Evolutionary conservation across 257 asterid species (phyloP).

Genomic region (Nemophila menziesii): DNA sequence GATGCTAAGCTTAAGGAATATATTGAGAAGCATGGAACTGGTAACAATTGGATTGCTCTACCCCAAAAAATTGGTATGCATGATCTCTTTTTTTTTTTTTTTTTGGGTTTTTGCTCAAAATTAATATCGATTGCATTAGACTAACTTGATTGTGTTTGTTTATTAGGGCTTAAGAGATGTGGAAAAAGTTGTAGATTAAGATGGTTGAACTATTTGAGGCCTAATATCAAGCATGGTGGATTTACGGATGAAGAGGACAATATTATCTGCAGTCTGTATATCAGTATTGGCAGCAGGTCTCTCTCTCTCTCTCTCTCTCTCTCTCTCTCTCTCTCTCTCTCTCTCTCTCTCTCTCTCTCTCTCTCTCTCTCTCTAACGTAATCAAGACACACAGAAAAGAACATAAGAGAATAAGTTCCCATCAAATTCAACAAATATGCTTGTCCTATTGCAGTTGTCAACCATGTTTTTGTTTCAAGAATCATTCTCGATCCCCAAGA

Average conservation of each 20-base stretch:
- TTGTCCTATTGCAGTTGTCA: conserved; percentile 62
- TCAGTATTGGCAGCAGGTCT: conserved; percentile 98
- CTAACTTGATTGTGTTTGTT: neutral
- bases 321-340: neutral
- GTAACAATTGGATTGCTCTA: conserved; percentile 97
- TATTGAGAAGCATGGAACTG: conserved; percentile 67
- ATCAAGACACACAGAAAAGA: conserved; percentile 6
- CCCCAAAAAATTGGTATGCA: conserved; percentile 78
- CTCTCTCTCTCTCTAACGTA: too few relatives aligned
- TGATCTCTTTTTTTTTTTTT: neutral
- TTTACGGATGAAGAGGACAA: conserved; percentile 98
- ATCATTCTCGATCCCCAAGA: conserved; percentile 1
- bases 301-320: conserved; percentile 5
- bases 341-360: neutral
- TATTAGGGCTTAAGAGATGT: conserved; percentile 78
- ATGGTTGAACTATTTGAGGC: conserved; percentile 87
- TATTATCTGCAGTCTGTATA: conserved; percentile 85
- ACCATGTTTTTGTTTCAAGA: conserved; percentile 24
- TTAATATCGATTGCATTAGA: neutral
- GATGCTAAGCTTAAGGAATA: conserved; percentile 80
- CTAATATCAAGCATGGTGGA: conserved; percentile 88
- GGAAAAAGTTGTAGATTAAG: conserved; percentile 94
- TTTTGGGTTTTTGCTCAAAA: neutral
- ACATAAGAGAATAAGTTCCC: neutral
- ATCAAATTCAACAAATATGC: conserved; percentile 16